Percentiles rank a stretch among this genome's conserved stretches.
Evolutionary conservation across 1,284 basidiomycete species (phyloP).

Genomic region (Uromyces viciae-fabae): DNA sequence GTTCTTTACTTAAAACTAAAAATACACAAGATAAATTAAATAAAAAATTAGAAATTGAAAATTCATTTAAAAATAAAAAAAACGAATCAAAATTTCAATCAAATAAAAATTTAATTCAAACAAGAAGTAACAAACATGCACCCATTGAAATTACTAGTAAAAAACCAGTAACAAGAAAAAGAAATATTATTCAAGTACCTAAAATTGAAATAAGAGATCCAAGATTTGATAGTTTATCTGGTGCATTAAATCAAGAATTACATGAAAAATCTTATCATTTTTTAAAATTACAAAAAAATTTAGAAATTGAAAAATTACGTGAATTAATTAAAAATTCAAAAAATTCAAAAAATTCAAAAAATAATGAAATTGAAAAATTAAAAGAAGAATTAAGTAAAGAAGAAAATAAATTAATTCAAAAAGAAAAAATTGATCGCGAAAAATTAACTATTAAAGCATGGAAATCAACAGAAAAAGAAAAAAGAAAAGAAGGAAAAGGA

Average conservation of each 20-base stretch:
- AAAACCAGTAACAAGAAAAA: constrained; percentile 22
- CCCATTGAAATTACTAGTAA: constrained; percentile 16
- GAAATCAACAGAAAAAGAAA: constrained; percentile 19
- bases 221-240: constrained; percentile 30
- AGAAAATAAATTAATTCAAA: constrained; percentile 19
- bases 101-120: too few relatives aligned
- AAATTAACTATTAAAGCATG: constrained; percentile 27
- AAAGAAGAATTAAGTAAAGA: not conserved
- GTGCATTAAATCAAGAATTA: constrained; percentile 1
- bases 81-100: too few relatives aligned
- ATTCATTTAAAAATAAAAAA: too few relatives aligned
- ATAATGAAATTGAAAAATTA: not conserved
- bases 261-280: constrained; percentile 7
- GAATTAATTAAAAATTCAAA: constrained; percentile 1
- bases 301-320: not conserved
- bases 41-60: too few relatives aligned
- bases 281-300: not conserved
- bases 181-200: constrained; percentile 7
- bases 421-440: constrained; percentile 14
- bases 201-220: constrained; percentile 32
- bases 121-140: constrained; percentile 33
- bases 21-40: too few relatives aligned
- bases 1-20: too few relatives aligned
- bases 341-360: not conserved
- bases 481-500: constrained; percentile 36